These are phyloP conservation scores for Acorus calamus DNA, from an alignment of 106 monocot genomes.

Conservation along the genomic window DNA sequence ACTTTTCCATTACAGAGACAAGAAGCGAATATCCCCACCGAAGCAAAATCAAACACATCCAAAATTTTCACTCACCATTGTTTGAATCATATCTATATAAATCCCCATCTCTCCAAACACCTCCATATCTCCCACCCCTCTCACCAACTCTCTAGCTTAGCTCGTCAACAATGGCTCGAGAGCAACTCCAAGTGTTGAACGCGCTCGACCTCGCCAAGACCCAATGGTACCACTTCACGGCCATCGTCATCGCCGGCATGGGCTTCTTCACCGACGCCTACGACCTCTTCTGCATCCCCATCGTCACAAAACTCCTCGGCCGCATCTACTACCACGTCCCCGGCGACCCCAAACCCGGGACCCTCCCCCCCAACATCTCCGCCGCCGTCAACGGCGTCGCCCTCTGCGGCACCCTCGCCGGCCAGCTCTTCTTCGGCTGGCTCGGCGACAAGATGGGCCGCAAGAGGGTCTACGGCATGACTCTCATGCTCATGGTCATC, in stretches of 20 bases:
- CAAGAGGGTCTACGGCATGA: slow-evolving; percentile 59
- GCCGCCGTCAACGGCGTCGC: neutral
- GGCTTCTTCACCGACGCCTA: slow-evolving; percentile 98
- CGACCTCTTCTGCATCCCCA: slow-evolving; percentile 88
- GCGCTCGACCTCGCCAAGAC: slow-evolving; percentile 68
- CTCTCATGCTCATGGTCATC: slow-evolving; percentile 48
- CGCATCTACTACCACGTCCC: slow-evolving; percentile 49
- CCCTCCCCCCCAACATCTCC: slow-evolving; percentile 26
- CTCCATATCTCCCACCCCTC: too few relatives aligned
- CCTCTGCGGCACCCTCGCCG: too few relatives aligned
- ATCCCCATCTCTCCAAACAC: too few relatives aligned
- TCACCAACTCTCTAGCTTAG: too few relatives aligned
- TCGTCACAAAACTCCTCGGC: slow-evolving; percentile 85
- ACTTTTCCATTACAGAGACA: too few relatives aligned
- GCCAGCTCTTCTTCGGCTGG: too few relatives aligned
- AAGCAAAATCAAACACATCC: too few relatives aligned
- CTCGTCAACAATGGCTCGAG: too few relatives aligned
- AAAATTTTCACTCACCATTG: too few relatives aligned
- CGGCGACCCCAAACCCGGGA: slow-evolving; percentile 13
- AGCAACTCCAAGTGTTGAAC: slow-evolving; percentile 4
- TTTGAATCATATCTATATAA: too few relatives aligned
- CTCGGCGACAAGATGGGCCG: neutral
- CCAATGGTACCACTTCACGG: slow-evolving; percentile 78
- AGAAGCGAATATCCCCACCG: too few relatives aligned
- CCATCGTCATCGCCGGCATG: slow-evolving; percentile 82